Evolutionary conservation across 805 yeast species (phyloP).

Genomic region (Saccharomycopsis amapae): DNA sequence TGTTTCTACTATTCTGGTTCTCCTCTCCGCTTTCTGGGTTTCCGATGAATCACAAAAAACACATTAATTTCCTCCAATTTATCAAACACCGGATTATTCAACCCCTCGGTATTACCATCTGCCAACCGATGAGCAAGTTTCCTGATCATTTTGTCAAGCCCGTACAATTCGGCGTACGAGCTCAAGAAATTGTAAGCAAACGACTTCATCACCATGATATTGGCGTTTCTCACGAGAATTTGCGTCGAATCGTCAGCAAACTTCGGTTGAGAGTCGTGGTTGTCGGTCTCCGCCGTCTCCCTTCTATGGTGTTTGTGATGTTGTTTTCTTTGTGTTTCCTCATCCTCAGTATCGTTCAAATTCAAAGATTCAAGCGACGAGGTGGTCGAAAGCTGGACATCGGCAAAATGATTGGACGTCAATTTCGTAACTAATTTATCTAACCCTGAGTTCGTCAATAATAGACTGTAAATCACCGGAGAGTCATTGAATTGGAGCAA

Average conservation of each 20-base stretch:
- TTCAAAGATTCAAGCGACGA: not conserved
- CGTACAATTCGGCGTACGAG: constrained; percentile 11
- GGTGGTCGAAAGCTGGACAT: not conserved
- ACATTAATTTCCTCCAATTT: not conserved
- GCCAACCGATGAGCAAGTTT: not conserved
- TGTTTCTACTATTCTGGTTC: no score
- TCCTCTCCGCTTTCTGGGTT: no score
- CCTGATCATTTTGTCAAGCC: constrained; percentile 1
- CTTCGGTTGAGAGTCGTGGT: not conserved
- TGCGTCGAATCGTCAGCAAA: not conserved
- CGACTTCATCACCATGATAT: not conserved
- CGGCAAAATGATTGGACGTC: not conserved
- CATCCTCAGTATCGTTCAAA: no score
- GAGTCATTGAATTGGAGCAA: constrained; percentile 1
- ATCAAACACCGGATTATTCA: not conserved
- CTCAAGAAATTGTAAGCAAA: constrained; percentile 7
- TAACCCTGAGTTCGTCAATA: constrained; percentile 1
- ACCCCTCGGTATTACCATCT: not conserved
- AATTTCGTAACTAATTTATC: constrained; percentile 3
- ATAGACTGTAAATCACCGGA: constrained; percentile 1
- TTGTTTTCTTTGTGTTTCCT: no score
- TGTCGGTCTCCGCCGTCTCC: no score
- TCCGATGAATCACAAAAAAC: not conserved
- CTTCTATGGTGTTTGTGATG: no score
- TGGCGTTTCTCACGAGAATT: not conserved